Conservation (phyloP, 805 yeast species). For the Cyberlindnera maclurae region DNA sequence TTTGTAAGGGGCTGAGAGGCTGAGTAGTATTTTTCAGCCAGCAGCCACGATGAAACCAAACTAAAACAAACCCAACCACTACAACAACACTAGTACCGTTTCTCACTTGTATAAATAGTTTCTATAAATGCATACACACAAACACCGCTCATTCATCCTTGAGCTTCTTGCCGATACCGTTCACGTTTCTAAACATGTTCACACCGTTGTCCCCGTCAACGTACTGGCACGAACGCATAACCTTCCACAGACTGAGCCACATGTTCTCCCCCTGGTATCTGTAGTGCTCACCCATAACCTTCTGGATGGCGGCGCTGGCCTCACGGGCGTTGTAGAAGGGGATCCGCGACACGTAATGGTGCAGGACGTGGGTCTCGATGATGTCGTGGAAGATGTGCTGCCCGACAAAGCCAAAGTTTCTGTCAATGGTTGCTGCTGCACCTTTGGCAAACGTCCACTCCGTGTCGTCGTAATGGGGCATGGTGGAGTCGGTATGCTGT, state of each 20-base stretch:
- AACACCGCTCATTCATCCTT: slow-evolving; percentile 2
- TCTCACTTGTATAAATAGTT: no score
- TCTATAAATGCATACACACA: no score
- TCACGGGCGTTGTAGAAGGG: slow-evolving; percentile 83
- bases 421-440: slow-evolving; percentile 59
- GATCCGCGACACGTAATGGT: slow-evolving; percentile 76
- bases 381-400: slow-evolving; percentile 79
- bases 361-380: slow-evolving; percentile 85
- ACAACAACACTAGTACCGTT: no score
- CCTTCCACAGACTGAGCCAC: slow-evolving; percentile 53
- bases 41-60: no score
- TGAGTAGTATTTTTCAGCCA: no score
- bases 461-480: slow-evolving; percentile 50
- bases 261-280: slow-evolving; percentile 49
- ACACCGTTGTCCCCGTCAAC: slow-evolving; percentile 66
- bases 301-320: slow-evolving; percentile 70
- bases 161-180: slow-evolving; percentile 35
- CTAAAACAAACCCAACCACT: no score
- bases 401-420: slow-evolving; percentile 55
- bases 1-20: neutral
- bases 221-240: slow-evolving; percentile 58
- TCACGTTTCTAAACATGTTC: slow-evolving; percentile 57
- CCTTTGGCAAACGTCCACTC: slow-evolving; percentile 63
- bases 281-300: slow-evolving; percentile 82
- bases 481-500: slow-evolving; percentile 53